Evolutionary conservation across 2,329 filamentous ascomycete species (phyloP).

Genomic region (Diaporthe destruens): DNA sequence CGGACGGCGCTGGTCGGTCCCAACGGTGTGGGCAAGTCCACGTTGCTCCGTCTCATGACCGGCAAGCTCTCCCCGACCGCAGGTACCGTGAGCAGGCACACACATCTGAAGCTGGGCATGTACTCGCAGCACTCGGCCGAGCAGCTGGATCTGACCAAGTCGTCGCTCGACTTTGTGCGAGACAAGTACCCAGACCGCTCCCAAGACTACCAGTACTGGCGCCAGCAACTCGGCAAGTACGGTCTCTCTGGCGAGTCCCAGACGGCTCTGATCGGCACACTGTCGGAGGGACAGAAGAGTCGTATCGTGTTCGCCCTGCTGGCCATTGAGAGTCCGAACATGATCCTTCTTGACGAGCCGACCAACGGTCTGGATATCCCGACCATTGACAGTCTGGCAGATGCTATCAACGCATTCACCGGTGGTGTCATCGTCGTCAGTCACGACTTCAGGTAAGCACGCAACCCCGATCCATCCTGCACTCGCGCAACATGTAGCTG

Average conservation of each 20-base stretch:
- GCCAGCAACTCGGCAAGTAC: conserved; percentile 95
- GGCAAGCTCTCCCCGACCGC: conserved; percentile 89
- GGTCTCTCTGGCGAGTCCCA: conserved; percentile 93
- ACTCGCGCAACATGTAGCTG: conserved; percentile 42
- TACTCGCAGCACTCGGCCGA: conserved; percentile 99
- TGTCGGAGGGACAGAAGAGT: conserved; percentile 97
- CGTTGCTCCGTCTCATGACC: conserved; percentile 94
- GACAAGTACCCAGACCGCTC: conserved; percentile 92
- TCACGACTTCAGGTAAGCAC: conserved; percentile 94
- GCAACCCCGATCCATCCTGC: conserved; percentile 13
- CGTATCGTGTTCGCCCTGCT: conserved; percentile 98
- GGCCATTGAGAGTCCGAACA: conserved; percentile 96
- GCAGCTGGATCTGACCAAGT: conserved; percentile 98
- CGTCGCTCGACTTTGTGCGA: conserved; percentile 94
- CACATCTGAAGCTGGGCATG: conserved; percentile 96
- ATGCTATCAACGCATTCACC: conserved; percentile 95
- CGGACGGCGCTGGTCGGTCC: conserved; percentile 96
- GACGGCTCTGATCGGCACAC: conserved; percentile 96
- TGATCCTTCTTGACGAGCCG: conserved; percentile 97
- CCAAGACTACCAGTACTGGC: conserved; percentile 99
- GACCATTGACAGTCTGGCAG: conserved; percentile 96
- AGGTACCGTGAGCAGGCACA: conserved; percentile 89
- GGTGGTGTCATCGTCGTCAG: conserved; percentile 98
- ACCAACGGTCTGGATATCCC: conserved; percentile 99
- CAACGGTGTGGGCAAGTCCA: conserved; percentile 99